Evolutionary conservation across 371 early-diverging fungal genomes (phyloP).

Genomic region (Mortierella sp.): DNA sequence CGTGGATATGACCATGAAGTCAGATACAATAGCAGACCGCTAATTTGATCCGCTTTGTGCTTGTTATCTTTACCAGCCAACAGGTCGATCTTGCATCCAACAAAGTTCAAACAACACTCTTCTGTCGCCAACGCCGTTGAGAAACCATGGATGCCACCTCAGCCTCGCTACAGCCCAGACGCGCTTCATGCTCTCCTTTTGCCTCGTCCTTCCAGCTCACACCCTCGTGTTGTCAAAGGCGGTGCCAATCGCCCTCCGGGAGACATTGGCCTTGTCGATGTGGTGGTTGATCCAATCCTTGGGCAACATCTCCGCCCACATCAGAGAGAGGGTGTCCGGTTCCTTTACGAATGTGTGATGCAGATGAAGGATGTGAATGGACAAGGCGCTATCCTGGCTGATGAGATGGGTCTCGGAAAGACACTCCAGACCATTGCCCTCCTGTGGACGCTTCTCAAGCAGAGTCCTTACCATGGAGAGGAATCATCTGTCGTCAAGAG

Average conservation of each 20-base stretch:
- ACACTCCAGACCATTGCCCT: slow-evolving; percentile 73
- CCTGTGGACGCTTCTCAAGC: slow-evolving; percentile 75
- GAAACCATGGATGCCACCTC: slow-evolving; percentile 10
- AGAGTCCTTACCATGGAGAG: slow-evolving; percentile 59
- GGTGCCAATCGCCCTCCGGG: slow-evolving; percentile 34
- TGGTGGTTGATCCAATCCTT: slow-evolving; percentile 69
- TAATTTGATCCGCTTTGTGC: background rate
- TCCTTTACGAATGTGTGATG: slow-evolving; percentile 74
- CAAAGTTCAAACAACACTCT: slow-evolving; percentile 35
- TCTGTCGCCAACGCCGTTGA: slow-evolving; percentile 11
- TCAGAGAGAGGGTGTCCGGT: slow-evolving; percentile 71
- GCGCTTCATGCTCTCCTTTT: slow-evolving; percentile 29
- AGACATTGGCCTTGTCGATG: slow-evolving; percentile 61
- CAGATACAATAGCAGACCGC: background rate
- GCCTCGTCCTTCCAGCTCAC: slow-evolving; percentile 36
- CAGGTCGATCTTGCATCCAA: background rate
- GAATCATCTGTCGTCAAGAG: slow-evolving; percentile 55
- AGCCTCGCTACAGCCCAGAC: slow-evolving; percentile 31
- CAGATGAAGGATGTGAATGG: slow-evolving; percentile 62
- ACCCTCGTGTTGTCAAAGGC: slow-evolving; percentile 25
- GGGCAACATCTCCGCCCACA: slow-evolving; percentile 68
- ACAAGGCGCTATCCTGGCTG: slow-evolving; percentile 72
- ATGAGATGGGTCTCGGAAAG: slow-evolving; percentile 76
- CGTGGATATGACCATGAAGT: background rate
- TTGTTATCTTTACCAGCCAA: background rate